phyloP scores from a whole-genome alignment of 2,329 filamentous ascomycete genomes.

The Penicillium freii region DNA sequence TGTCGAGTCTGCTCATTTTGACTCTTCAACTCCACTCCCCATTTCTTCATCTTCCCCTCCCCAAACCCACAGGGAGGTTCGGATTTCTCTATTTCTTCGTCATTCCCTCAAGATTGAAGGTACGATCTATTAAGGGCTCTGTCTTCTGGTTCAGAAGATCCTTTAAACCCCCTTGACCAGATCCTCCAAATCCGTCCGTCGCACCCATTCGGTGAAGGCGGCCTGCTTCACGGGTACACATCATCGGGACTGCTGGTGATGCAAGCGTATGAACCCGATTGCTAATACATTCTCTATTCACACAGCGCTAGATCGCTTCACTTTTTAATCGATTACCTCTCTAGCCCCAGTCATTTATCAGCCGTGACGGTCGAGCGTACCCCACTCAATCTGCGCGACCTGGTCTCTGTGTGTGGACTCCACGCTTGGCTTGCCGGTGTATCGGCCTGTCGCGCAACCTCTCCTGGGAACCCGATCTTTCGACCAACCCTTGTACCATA shows the following conservation, averaged over 20 bases:
- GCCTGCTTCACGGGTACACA: conserved; percentile 17
- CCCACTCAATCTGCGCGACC: conserved; percentile 16
- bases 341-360: background rate
- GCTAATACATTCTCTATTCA: conserved; percentile 14
- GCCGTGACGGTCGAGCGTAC: conserved; percentile 3
- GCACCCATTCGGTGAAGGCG: conserved; percentile 10
- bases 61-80: conserved; percentile 16
- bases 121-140: conserved; percentile 20
- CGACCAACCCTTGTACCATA: conserved; percentile 26
- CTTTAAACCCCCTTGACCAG: background rate
- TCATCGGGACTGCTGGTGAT: conserved; percentile 22
- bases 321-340: conserved; percentile 6
- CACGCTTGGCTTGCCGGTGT: conserved; percentile 14
- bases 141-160: background rate
- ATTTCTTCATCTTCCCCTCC: conserved; percentile 18
- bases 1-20: conserved; percentile 16
- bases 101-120: conserved; percentile 36
- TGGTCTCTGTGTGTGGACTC: conserved; percentile 21
- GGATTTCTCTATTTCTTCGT: conserved; percentile 27
- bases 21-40: conserved; percentile 12
- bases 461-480: conserved; percentile 12
- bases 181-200: conserved; percentile 1
- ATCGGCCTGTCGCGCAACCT: conserved; percentile 22
- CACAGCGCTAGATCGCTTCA: conserved; percentile 25
- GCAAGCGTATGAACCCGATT: conserved; percentile 15